These are phyloP conservation scores for Pseudocercospora cruenta DNA, from an alignment of 2,329 filamentous ascomycete genomes.

Conservation along the genomic window DNA sequence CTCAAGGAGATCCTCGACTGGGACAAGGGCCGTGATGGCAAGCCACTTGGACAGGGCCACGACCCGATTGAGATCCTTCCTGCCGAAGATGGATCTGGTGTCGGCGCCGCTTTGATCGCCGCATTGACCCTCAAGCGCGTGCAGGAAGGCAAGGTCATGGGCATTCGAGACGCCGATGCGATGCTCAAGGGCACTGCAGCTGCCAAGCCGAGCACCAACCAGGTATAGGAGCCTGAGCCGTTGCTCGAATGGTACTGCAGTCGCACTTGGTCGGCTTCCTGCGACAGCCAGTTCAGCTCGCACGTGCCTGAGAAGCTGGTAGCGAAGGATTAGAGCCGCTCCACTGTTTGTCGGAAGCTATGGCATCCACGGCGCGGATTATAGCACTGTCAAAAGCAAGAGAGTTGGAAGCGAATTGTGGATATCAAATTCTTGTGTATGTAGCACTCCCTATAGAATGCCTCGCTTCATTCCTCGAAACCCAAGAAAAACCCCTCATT, in stretches of 20 bases:
- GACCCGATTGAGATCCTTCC: slow-evolving; percentile 84
- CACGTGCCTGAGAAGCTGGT: not conserved
- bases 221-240: slow-evolving; percentile 19
- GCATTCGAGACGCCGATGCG: slow-evolving; percentile 57
- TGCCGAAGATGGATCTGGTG: slow-evolving; percentile 94
- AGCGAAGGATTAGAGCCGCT: not conserved
- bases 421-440: not conserved
- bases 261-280: not conserved
- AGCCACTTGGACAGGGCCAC: slow-evolving; percentile 60
- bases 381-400: not conserved
- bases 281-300: not conserved
- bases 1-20: slow-evolving; percentile 95
- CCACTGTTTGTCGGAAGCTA: not conserved
- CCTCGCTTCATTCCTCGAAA: not conserved
- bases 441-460: not conserved
- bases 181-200: slow-evolving; percentile 45
- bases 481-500: not conserved
- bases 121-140: slow-evolving; percentile 67
- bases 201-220: slow-evolving; percentile 23
- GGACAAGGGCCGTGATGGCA: slow-evolving; percentile 72
- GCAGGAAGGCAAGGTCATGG: slow-evolving; percentile 61
- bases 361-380: not conserved
- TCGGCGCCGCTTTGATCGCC: slow-evolving; percentile 94
- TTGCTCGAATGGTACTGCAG: not conserved
- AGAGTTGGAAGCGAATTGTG: not conserved